Evolutionary conservation across 352 stramenopile species (phyloP).

Genomic region (Albugo candida): DNA sequence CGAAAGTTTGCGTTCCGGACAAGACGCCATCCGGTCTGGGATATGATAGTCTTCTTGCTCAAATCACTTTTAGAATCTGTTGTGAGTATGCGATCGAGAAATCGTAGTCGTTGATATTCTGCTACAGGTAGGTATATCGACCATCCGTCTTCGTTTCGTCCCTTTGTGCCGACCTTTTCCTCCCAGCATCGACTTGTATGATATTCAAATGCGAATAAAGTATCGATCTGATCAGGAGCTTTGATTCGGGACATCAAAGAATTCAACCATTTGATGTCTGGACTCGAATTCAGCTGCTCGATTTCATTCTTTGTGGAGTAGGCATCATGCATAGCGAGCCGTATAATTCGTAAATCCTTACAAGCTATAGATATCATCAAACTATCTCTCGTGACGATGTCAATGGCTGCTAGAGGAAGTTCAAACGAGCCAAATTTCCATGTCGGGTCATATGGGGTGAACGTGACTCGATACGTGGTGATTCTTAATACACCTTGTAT

Average conservation of each 20-base stretch:
- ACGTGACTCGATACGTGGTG: constrained; percentile 65
- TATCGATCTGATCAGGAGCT: constrained; percentile 44
- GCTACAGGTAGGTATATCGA: constrained; percentile 60
- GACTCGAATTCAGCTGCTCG: constrained; percentile 49
- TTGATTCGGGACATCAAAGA: constrained; percentile 58
- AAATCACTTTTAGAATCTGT: neutral
- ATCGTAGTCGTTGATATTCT: constrained; percentile 69
- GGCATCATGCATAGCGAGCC: constrained; percentile 69
- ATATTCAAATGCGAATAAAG: constrained; percentile 69
- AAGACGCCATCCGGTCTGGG: too few species aligned
- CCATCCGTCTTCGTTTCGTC: constrained; percentile 53
- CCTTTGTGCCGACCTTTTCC: constrained; percentile 8
- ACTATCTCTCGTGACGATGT: constrained; percentile 53
- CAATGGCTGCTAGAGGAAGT: constrained; percentile 52
- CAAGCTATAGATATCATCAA: constrained; percentile 65
- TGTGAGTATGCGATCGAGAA: constrained; percentile 13
- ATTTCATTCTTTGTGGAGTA: constrained; percentile 68
- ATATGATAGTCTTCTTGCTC: constrained; percentile 14
- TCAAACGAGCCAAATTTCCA: constrained; percentile 77
- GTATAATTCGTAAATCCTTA: constrained; percentile 63
- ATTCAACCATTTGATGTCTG: constrained; percentile 63
- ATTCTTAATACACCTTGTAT: constrained; percentile 77
- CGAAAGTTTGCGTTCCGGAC: constrained; percentile 37
- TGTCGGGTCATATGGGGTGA: constrained; percentile 66
- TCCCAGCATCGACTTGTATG: constrained; percentile 40